phyloP scores from a whole-genome alignment of 176 grass and related monocot species.

The Triticum urartu region DNA sequence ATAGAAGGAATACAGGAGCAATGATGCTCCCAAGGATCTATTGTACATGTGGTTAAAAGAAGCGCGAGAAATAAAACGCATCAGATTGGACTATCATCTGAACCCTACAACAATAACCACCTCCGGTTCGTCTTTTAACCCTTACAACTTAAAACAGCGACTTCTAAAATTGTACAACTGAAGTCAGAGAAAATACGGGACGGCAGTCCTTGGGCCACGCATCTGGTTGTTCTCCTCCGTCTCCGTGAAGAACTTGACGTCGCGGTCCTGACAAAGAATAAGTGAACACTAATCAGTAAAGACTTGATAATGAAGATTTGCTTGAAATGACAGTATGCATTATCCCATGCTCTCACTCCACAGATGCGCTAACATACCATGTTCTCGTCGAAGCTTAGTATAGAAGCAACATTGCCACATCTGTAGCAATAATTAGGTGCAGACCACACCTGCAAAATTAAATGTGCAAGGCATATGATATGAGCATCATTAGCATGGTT shows the following conservation, averaged over 20 bases:
- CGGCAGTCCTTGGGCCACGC: slow-evolving; percentile 86
- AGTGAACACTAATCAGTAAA: not conserved
- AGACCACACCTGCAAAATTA: slow-evolving; percentile 79
- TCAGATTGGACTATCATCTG: slow-evolving; percentile 54
- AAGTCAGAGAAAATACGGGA: slow-evolving; percentile 93
- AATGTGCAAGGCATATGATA: not conserved
- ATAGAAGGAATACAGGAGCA: slow-evolving; percentile 52
- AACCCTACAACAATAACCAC: slow-evolving; percentile 56
- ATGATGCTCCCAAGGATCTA: slow-evolving; percentile 48
- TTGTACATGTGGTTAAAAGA: slow-evolving; percentile 78
- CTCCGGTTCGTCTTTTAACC: slow-evolving; percentile 48
- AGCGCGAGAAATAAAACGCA: slow-evolving; percentile 46
- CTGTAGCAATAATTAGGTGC: slow-evolving; percentile 99
- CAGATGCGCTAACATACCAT: slow-evolving; percentile 58
- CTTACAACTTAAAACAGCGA: slow-evolving; percentile 50
- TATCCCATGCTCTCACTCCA: not conserved
- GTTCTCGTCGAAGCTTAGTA: slow-evolving; percentile 93
- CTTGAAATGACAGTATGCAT: not conserved
- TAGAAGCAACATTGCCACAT: slow-evolving; percentile 98
- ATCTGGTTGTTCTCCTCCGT: slow-evolving; percentile 99
- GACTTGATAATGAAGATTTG: not conserved
- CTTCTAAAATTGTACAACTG: slow-evolving; percentile 60
- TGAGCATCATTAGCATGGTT: not conserved
- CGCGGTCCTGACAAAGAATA: slow-evolving; percentile 59
- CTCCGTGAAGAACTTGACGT: slow-evolving; percentile 97